Percentiles rank a stretch among this genome's conserved stretches.
These are phyloP conservation scores for Penicillium diatomitis DNA, from an alignment of 495 filamentous ascomycete species.

Conservation along the genomic window DNA sequence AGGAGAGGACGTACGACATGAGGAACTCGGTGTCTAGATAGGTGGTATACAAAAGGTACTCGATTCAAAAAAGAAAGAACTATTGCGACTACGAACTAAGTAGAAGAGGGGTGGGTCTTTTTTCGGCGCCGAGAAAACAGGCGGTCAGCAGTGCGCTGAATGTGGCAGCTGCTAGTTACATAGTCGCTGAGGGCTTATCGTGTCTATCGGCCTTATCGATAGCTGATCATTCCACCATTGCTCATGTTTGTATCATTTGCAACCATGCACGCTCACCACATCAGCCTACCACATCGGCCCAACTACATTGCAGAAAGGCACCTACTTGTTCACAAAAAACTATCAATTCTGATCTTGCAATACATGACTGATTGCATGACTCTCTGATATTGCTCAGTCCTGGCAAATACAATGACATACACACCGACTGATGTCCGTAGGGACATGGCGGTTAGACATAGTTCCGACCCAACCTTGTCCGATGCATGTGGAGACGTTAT, in stretches of 20 bases:
- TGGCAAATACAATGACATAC: too few species aligned
- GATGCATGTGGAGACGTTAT: too few species aligned
- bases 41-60: not conserved
- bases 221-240: not conserved
- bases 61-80: not conserved
- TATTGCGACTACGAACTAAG: not conserved
- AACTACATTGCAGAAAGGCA: too few species aligned
- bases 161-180: not conserved
- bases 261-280: not conserved
- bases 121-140: constrained; percentile 10
- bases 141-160: constrained; percentile 16
- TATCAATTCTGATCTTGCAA: too few species aligned
- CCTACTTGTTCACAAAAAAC: too few species aligned
- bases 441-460: too few species aligned
- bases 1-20: constrained; percentile 13
- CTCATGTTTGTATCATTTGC: constrained; percentile 3
- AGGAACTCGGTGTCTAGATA: not conserved
- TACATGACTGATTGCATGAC: too few species aligned
- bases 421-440: too few species aligned
- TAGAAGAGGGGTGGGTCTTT: constrained; percentile 7
- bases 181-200: not conserved
- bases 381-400: too few species aligned
- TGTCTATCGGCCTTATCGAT: constrained; percentile 8
- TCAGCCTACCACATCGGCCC: too few species aligned
- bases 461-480: too few species aligned